phyloP scores from a whole-genome alignment of 371 early-diverging fungal species.

The Mortierella polycephala region DNA sequence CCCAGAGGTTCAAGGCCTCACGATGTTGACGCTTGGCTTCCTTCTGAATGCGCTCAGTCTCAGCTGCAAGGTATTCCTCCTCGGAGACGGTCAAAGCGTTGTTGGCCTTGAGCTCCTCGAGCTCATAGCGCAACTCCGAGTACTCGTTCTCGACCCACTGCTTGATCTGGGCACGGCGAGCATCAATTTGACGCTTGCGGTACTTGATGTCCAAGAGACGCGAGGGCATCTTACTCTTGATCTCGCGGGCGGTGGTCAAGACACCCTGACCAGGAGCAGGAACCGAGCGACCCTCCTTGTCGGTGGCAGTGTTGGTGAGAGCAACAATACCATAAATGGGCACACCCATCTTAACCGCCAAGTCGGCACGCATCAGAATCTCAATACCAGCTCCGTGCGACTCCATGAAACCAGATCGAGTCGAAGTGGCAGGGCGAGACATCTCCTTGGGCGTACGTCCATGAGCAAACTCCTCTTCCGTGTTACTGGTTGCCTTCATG shows the following conservation, averaged over 20 bases:
- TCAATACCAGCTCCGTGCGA: constrained; percentile 93
- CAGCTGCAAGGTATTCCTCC: constrained; percentile 80
- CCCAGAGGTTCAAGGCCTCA: constrained; percentile 85
- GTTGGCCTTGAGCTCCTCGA: constrained; percentile 73
- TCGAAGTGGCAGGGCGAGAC: constrained; percentile 93
- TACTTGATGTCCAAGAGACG: constrained; percentile 92
- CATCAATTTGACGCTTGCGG: constrained; percentile 86
- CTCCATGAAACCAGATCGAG: constrained; percentile 97
- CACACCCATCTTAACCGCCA: constrained; percentile 95
- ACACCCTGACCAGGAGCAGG: constrained; percentile 98
- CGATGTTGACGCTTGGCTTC: constrained; percentile 89
- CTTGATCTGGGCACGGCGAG: constrained; percentile 86
- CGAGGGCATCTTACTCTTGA: constrained; percentile 67
- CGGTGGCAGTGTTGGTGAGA: constrained; percentile 93
- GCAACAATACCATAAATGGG: constrained; percentile 96
- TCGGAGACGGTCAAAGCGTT: constrained; percentile 70
- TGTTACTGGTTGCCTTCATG: constrained; percentile 95
- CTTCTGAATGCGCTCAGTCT: constrained; percentile 85
- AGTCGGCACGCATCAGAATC: constrained; percentile 89
- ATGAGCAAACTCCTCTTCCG: constrained; percentile 84
- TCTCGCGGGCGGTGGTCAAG: constrained; percentile 93
- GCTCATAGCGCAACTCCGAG: constrained; percentile 77
- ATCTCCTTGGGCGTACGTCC: constrained; percentile 93
- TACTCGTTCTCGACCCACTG: constrained; percentile 89
- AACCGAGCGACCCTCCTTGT: constrained; percentile 96